These are phyloP conservation scores for Collybia nuda DNA, from an alignment of 768 basidiomycete genomes.

Conservation along the genomic window DNA sequence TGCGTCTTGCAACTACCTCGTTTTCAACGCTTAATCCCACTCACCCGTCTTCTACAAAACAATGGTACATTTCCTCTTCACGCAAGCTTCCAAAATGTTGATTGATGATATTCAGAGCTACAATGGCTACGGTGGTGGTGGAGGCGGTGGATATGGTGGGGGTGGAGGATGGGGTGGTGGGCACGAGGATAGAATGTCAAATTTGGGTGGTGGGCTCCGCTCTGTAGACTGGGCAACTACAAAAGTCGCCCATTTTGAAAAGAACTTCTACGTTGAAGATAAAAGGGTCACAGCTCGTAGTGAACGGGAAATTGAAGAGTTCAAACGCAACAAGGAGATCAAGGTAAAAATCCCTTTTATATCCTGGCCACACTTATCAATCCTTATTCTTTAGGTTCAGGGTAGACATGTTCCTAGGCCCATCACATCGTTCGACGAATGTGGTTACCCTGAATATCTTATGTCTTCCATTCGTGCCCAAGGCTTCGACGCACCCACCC, in stretches of 20 bases:
- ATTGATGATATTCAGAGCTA: constrained; percentile 34
- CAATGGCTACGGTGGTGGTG: constrained; percentile 40
- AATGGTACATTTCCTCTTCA: constrained; percentile 20
- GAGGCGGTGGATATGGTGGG: constrained; percentile 45
- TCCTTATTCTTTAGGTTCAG: constrained; percentile 69
- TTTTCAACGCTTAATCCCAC: constrained; percentile 15
- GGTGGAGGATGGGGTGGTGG: constrained; percentile 56
- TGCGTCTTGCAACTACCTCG: constrained; percentile 16
- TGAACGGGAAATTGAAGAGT: constrained; percentile 89
- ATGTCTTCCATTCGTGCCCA: constrained; percentile 91
- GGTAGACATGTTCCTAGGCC: constrained; percentile 88
- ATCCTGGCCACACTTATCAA: background rate
- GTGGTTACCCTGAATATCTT: constrained; percentile 95
- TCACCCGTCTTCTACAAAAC: constrained; percentile 16
- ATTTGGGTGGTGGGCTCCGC: constrained; percentile 79
- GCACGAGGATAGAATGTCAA: constrained; percentile 71
- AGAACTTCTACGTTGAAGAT: constrained; percentile 96
- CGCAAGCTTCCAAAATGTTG: background rate
- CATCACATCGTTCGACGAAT: constrained; percentile 89
- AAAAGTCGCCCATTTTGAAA: constrained; percentile 86
- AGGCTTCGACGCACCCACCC: constrained; percentile 87
- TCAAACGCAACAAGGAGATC: constrained; percentile 82
- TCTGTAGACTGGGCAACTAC: constrained; percentile 81
- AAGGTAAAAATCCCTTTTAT: constrained; percentile 46
- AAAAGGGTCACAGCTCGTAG: constrained; percentile 73